Evolutionary conservation across 768 basidiomycete genomes (phyloP).

Genomic region (Lentinula lateritia): DNA sequence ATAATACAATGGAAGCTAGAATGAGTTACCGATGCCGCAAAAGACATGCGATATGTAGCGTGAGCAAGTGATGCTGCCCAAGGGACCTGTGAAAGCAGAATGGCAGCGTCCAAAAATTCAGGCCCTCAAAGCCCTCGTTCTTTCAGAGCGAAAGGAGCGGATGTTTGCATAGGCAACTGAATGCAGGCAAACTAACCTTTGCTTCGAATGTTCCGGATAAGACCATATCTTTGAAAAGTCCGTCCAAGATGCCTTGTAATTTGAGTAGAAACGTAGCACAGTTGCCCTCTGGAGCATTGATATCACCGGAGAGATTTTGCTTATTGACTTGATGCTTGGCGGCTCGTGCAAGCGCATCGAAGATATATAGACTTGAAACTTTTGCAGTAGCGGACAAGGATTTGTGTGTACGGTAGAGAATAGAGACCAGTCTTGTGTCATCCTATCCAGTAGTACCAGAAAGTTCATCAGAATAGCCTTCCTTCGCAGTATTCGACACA

Average conservation of each 20-base stretch:
- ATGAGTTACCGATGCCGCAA: background rate
- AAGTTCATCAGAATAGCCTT: background rate
- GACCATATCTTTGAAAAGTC: constrained; percentile 83
- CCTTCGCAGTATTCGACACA: constrained; percentile 17
- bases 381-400: constrained; percentile 63
- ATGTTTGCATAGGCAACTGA: background rate
- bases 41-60: background rate
- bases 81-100: background rate
- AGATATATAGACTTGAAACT: constrained; percentile 85
- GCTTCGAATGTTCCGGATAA: constrained; percentile 59
- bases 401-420: constrained; percentile 87
- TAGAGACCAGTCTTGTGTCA: constrained; percentile 84
- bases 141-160: background rate
- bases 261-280: constrained; percentile 83
- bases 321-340: constrained; percentile 68
- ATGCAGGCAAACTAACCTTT: constrained; percentile 64
- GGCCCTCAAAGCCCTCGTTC: background rate
- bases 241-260: constrained; percentile 86
- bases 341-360: constrained; percentile 89
- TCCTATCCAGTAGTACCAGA: constrained; percentile 37
- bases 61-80: background rate
- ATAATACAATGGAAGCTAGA: background rate
- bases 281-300: constrained; percentile 56
- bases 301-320: constrained; percentile 50
- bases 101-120: background rate